phyloP scores from a whole-genome alignment of 2,329 filamentous ascomycete genomes.

The Hysterium pulicare region DNA sequence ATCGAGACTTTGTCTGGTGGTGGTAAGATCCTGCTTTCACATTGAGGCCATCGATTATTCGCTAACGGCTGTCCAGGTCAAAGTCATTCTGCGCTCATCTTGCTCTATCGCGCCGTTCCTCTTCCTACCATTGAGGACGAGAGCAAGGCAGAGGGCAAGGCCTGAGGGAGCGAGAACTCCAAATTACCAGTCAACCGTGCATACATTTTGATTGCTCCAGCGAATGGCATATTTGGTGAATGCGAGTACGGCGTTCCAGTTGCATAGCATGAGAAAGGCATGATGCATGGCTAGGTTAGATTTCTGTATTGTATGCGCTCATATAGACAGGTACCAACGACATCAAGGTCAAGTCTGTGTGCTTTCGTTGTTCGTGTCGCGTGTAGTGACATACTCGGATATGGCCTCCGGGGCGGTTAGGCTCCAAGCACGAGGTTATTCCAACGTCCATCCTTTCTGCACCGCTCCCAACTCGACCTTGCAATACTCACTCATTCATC shows the following conservation, averaged over 20 bases:
- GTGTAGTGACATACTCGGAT: not conserved
- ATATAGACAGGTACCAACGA: not conserved
- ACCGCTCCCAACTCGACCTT: not conserved
- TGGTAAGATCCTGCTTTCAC: conserved; percentile 55
- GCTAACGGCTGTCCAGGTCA: conserved; percentile 55
- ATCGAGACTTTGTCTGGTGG: conserved; percentile 87
- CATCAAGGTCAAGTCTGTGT: not conserved
- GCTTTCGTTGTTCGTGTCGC: not conserved
- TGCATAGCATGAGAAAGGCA: conserved; percentile 22
- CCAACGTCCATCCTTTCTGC: not conserved
- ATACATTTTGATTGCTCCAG: no score
- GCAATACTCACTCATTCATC: not conserved
- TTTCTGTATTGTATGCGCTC: not conserved
- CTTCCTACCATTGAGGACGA: conserved; percentile 57
- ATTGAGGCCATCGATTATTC: not conserved
- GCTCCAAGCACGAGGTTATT: not conserved
- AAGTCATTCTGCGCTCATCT: conserved; percentile 76
- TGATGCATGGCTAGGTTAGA: not conserved
- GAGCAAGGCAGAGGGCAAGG: conserved; percentile 25
- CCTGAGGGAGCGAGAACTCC: no score
- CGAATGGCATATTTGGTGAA: no score
- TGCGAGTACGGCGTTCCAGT: conserved; percentile 21
- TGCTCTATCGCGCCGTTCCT: conserved; percentile 73
- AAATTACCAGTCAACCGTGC: no score
- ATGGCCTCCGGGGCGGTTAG: not conserved